Conservation (phyloP, 345 rosid species). For the Populus nigra region DNA sequence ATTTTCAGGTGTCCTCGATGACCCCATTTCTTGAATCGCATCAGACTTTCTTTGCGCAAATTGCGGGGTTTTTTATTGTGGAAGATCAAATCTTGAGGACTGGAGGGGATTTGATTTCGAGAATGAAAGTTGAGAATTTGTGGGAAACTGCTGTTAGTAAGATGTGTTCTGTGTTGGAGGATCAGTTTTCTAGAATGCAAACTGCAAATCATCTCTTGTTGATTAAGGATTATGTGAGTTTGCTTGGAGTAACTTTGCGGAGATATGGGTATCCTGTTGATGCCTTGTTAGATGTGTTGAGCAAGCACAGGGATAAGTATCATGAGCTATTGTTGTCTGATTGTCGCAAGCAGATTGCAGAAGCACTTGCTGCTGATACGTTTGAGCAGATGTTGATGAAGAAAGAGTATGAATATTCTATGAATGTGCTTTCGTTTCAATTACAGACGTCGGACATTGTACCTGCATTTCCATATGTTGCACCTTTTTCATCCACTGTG, state of each 20-base stretch:
- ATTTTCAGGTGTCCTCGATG: conserved; percentile 97
- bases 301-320: conserved; percentile 91
- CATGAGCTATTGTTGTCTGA: conserved; percentile 91
- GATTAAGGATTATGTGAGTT: conserved; percentile 94
- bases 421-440: conserved; percentile 98
- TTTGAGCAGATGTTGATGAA: conserved; percentile 98
- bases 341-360: conserved; percentile 85
- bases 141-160: conserved; percentile 94
- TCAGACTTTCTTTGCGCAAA: conserved; percentile 93
- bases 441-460: conserved; percentile 79
- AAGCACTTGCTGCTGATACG: conserved; percentile 90
- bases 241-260: conserved; percentile 85
- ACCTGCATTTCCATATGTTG: conserved; percentile 88
- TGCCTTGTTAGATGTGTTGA: conserved; percentile 83
- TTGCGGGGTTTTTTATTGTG: conserved; percentile 91
- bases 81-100: conserved; percentile 90
- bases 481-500: conserved; percentile 89
- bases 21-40: conserved; percentile 96
- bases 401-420: conserved; percentile 92
- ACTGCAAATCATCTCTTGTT: conserved; percentile 90
- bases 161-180: conserved; percentile 96
- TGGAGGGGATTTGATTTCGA: conserved; percentile 81
- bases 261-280: conserved; percentile 88
- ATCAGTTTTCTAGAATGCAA: conserved; percentile 98
- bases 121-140: conserved; percentile 79